Evolutionary conservation across 441 rosid genomes (phyloP).

Genomic region (Metrosideros polymorpha): DNA sequence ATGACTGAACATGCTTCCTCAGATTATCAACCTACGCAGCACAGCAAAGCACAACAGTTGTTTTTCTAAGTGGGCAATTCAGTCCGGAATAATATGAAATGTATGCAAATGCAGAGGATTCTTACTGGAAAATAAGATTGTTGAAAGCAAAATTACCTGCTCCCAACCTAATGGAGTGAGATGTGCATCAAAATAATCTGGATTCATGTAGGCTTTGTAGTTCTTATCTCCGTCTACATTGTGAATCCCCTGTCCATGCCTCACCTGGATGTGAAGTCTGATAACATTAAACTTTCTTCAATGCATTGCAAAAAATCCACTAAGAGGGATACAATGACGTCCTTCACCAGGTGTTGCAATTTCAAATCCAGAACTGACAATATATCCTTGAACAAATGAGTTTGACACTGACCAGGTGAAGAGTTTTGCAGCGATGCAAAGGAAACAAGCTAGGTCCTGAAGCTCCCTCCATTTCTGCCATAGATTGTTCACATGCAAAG

Average conservation of each 20-base stretch:
- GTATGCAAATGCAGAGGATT: not conserved
- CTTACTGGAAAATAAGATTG: not conserved
- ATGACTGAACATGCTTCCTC: slow-evolving; percentile 72
- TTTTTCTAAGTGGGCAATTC: not conserved
- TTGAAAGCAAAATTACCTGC: slow-evolving; percentile 36
- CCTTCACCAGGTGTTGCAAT: slow-evolving; percentile 32
- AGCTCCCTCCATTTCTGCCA: slow-evolving; percentile 68
- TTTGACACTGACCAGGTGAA: slow-evolving; percentile 69
- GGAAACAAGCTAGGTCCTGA: slow-evolving; percentile 75
- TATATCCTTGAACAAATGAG: slow-evolving; percentile 14
- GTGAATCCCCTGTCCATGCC: slow-evolving; percentile 97
- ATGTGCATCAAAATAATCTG: slow-evolving; percentile 80
- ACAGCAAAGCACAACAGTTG: not conserved
- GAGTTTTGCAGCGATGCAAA: slow-evolving; percentile 85
- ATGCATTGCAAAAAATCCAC: slow-evolving; percentile 34
- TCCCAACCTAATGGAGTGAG: slow-evolving; percentile 91
- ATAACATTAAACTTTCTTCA: slow-evolving; percentile 34
- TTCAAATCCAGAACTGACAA: slow-evolving; percentile 19
- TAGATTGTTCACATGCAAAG: slow-evolving; percentile 2
- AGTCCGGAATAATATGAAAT: not conserved
- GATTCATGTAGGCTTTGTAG: slow-evolving; percentile 77
- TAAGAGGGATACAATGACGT: slow-evolving; percentile 33
- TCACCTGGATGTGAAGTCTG: slow-evolving; percentile 66
- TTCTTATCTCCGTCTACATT: slow-evolving; percentile 95
- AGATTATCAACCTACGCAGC: slow-evolving; percentile 65